A percentile compares a stretch with the other conserved stretches of the same genome.
phyloP scores from a whole-genome alignment of 352 stramenopile genomes.

The Pythium biforme region DNA sequence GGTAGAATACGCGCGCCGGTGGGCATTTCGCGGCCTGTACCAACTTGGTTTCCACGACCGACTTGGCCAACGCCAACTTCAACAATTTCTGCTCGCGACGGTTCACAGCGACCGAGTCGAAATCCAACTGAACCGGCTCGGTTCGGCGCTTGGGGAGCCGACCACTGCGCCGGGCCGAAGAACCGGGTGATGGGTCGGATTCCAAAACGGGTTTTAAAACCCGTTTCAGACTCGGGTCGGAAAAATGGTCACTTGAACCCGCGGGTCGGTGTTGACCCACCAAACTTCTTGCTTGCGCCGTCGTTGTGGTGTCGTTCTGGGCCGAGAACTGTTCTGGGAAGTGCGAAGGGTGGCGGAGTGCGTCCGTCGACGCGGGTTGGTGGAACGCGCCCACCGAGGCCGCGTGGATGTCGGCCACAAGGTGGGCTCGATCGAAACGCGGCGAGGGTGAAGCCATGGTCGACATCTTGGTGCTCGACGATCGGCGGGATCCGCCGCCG shows the following conservation, averaged over 20 bases:
- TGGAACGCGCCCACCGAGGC: conserved; percentile 8
- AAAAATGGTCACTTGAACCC: background rate
- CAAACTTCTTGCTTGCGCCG: background rate
- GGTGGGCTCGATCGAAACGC: conserved; percentile 3
- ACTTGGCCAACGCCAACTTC: conserved; percentile 58
- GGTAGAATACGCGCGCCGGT: conserved; percentile 62
- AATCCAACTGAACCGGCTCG: conserved; percentile 32
- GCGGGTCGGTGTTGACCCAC: background rate
- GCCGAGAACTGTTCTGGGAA: background rate
- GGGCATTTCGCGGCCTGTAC: conserved; percentile 31
- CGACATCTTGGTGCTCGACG: conserved; percentile 5
- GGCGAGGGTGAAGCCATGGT: conserved; percentile 17
- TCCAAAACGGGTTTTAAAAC: conserved; percentile 10
- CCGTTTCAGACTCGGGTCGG: background rate
- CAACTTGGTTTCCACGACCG: conserved; percentile 54
- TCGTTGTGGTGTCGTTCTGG: conserved; percentile 16
- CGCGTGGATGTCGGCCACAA: background rate
- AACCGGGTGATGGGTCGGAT: conserved; percentile 4
- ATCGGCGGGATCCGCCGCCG: background rate
- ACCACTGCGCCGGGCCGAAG: conserved; percentile 23
- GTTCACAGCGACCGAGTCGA: conserved; percentile 22
- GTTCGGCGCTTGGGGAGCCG: conserved; percentile 42
- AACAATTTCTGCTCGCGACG: conserved; percentile 52
- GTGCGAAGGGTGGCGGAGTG: background rate
- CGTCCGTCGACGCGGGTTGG: background rate